Base-by-base conservation (phyloP, 2,329 filamentous ascomycete species). In the Ceratocystis alfenasii region DNA sequence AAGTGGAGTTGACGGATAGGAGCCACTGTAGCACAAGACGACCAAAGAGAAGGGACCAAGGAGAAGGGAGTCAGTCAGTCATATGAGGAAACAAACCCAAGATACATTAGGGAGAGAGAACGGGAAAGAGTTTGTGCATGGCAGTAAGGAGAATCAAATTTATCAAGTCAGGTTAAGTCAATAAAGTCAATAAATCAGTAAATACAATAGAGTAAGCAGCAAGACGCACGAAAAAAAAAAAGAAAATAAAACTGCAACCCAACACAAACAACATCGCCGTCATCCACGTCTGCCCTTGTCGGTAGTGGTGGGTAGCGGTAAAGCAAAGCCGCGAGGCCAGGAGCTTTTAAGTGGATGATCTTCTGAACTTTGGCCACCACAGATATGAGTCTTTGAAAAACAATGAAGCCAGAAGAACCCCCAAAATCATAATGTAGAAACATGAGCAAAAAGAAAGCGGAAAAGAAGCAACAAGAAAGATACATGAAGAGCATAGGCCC, bases 361-460 rank as follows among this genome's bases (percentile, higher is more conserved):
- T 66, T 48, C 61, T 60, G 66, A 64, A 60, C 66, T 44, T 69
- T 48, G 61, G 64, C 59, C 59, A 65, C 60, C 61, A 67, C 17
- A 66, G 33, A 44, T 66, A 67, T 20, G 64, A 68, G 55, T 48
- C 55, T 65, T 64, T 61, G 64, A 44, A 64, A 22, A 64, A 62
- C 17, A 61, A 62, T 55, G 44, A 61, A 71, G 69, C 69, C 66
- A 71, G 68, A 72, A 69, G 70, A 70, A 68, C 68, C 69, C 68
- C 69, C 69, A 20, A 59, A 36, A n/a, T 30, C 28, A 59, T n/a
- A 36, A 59, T 59, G 55, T 59, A 33, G 55, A 70, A 69, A 70
- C 66, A 68, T 68, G 69, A 70, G 70, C 68, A 72, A 69, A 65
- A 61, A 69, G 69, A 71, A 69, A 55, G 66, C 69, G 65, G 64